These are phyloP conservation scores for Penicillium fuscoglaucum DNA, from an alignment of 2,329 filamentous ascomycete genomes.

Conservation along the genomic window DNA sequence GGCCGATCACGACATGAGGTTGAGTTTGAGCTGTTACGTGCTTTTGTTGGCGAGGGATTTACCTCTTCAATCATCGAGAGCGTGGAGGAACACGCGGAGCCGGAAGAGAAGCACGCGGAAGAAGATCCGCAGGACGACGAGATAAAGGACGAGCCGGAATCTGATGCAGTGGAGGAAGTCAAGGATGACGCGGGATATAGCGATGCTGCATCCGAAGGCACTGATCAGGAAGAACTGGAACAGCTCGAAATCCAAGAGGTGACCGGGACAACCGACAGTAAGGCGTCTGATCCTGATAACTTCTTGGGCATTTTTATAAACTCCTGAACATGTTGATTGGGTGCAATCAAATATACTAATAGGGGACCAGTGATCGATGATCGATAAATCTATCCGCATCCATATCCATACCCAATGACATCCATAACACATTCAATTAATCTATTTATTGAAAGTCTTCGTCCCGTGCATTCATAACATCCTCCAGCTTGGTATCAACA, in stretches of 20 bases:
- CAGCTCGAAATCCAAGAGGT: background rate
- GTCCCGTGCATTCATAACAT: slow-evolving; percentile 45
- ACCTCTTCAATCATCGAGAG: background rate
- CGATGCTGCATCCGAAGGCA: background rate
- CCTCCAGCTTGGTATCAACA: slow-evolving; percentile 47
- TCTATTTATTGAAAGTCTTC: slow-evolving; percentile 30
- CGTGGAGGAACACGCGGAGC: background rate
- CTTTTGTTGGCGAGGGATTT: slow-evolving; percentile 21
- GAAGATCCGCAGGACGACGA: background rate
- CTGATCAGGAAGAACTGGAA: background rate
- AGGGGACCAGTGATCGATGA: background rate
- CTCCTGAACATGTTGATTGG: background rate
- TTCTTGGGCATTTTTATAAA: slow-evolving; percentile 1
- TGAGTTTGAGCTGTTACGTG: slow-evolving; percentile 36
- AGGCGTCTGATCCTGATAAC: background rate
- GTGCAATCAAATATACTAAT: background rate
- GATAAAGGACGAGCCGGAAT: background rate
- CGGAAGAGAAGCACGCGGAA: background rate
- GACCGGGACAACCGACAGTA: background rate
- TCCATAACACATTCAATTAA: background rate
- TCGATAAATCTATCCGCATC: background rate
- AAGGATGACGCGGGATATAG: background rate
- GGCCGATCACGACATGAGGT: slow-evolving; percentile 33
- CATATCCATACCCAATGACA: background rate
- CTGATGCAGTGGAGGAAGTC: background rate